These are phyloP conservation scores for Phytomonas sp. DNA, from an alignment of 208 protist species.

Conservation along the genomic window DNA sequence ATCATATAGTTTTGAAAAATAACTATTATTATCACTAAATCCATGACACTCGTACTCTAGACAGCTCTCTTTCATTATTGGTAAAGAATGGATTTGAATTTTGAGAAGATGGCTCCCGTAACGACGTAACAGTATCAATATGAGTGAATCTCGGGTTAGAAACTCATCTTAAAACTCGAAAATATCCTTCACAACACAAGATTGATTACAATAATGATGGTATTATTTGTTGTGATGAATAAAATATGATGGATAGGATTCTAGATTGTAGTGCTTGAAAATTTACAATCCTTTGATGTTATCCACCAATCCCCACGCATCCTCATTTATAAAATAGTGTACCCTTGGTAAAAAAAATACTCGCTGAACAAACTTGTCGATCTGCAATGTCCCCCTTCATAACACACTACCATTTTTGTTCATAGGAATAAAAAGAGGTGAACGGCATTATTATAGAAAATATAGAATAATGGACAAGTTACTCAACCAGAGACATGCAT, in stretches of 20 bases:
- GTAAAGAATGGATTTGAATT: background rate
- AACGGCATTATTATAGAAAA: conserved; percentile 7
- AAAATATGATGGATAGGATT: background rate
- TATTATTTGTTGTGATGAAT: background rate
- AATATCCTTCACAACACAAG: background rate
- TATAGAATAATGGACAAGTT: background rate
- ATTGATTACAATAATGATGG: background rate
- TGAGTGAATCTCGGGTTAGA: background rate
- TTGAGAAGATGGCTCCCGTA: background rate
- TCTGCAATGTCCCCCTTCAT: background rate
- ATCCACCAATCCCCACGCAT: background rate
- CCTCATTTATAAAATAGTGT: background rate
- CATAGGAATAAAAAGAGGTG: background rate
- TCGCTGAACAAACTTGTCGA: background rate
- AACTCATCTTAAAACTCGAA: background rate
- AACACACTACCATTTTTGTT: background rate
- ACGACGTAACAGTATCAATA: background rate
- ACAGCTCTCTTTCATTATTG: background rate
- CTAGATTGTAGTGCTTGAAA: background rate
- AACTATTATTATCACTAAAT: no score
- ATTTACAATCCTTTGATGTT: background rate
- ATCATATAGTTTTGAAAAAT: no score
- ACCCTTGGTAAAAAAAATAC: background rate
- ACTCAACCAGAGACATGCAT: conserved; percentile 5
- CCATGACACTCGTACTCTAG: no score